phyloP scores from a whole-genome alignment of 106 monocot genomes.

The Apostasia shenzhenica region DNA sequence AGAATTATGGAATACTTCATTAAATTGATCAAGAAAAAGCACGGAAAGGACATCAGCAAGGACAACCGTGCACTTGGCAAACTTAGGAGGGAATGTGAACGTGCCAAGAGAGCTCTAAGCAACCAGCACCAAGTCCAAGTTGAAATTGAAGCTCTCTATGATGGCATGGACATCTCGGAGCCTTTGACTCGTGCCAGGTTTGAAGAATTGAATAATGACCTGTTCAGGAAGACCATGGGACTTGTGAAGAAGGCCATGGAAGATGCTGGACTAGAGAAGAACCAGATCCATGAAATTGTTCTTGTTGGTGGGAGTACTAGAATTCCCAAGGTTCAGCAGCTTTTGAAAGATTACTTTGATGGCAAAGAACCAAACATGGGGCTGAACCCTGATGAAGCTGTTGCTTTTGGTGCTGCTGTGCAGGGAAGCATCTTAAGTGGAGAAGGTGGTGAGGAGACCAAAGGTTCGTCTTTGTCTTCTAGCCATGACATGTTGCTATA shows the following conservation, averaged over 20 bases:
- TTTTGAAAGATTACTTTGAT: conserved; percentile 59
- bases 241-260: conserved; percentile 71
- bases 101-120: conserved; percentile 63
- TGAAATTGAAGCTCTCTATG: conserved; percentile 52
- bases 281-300: conserved; percentile 58
- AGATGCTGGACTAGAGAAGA: conserved; percentile 48
- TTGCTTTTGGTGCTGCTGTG: conserved; percentile 57
- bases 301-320: conserved; percentile 72
- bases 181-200: conserved; percentile 57
- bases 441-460: conserved; percentile 65
- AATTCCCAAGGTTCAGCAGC: conserved; percentile 66
- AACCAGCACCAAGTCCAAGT: conserved; percentile 65
- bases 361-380: conserved; percentile 75
- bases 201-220: conserved; percentile 55
- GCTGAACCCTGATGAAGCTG: conserved; percentile 22
- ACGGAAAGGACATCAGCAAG: conserved; percentile 66
- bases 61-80: conserved; percentile 62
- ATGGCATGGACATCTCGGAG: conserved; percentile 57
- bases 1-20: conserved; percentile 75
- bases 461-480: conserved; percentile 19
- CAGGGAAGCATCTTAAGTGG: conserved; percentile 61
- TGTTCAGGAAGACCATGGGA: conserved; percentile 68
- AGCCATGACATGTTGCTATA: background rate
- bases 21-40: conserved; percentile 69
- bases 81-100: conserved; percentile 49